These are phyloP conservation scores for Myotisia sp. DNA, from an alignment of 2,329 filamentous ascomycete species.

Conservation along the genomic window DNA sequence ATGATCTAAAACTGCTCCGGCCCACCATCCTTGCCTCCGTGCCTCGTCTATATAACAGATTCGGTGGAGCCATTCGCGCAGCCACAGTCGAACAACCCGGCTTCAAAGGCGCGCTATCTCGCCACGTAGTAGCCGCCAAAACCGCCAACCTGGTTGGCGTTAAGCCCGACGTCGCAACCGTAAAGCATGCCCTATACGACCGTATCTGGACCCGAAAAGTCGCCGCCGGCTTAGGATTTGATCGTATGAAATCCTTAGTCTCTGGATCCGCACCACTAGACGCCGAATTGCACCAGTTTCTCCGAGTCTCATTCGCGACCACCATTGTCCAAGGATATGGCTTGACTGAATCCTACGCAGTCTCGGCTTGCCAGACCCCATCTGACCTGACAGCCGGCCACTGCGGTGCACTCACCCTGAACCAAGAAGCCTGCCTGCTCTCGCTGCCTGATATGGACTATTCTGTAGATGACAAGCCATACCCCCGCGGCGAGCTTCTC, in stretches of 20 bases:
- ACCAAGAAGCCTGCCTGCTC: slow-evolving; percentile 61
- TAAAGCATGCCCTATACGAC: slow-evolving; percentile 35
- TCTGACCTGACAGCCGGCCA: slow-evolving; percentile 65
- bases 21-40: slow-evolving; percentile 79
- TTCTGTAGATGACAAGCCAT: slow-evolving; percentile 68
- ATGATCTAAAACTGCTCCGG: slow-evolving; percentile 76
- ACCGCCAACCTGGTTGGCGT: slow-evolving; percentile 60
- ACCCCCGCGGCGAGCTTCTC: slow-evolving; percentile 79
- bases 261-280: slow-evolving; percentile 86
- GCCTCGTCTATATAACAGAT: slow-evolving; percentile 80
- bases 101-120: slow-evolving; percentile 64
- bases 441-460: slow-evolving; percentile 95
- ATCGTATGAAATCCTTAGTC: slow-evolving; percentile 58
- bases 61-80: slow-evolving; percentile 67
- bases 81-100: slow-evolving; percentile 67
- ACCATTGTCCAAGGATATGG: slow-evolving; percentile 80
- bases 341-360: slow-evolving; percentile 83
- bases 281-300: slow-evolving; percentile 72
- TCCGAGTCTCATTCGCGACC: slow-evolving; percentile 68
- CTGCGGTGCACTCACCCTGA: slow-evolving; percentile 58
- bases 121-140: slow-evolving; percentile 68
- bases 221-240: slow-evolving; percentile 63
- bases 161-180: slow-evolving; percentile 55
- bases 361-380: slow-evolving; percentile 52
- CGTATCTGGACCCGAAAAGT: slow-evolving; percentile 88